phyloP scores from a whole-genome alignment of 2,329 filamentous ascomycete genomes.

The Aspergillus sp. region DNA sequence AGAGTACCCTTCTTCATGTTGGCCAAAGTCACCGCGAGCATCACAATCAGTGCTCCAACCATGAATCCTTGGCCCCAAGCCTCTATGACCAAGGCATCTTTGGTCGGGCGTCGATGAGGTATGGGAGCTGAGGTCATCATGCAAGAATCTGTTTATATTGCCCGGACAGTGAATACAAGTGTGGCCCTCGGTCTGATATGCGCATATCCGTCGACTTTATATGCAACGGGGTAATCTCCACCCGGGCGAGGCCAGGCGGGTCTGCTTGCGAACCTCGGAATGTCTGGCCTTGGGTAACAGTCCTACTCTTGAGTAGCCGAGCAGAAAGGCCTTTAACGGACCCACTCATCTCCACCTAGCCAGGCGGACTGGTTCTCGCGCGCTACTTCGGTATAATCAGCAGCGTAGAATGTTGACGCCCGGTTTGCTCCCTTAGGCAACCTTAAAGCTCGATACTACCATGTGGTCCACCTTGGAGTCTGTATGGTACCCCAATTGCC shows the following conservation, averaged over 20 bases:
- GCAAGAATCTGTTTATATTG: neutral
- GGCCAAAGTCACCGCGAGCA: neutral
- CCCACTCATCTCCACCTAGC: neutral
- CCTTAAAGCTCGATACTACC: neutral
- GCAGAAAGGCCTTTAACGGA: neutral
- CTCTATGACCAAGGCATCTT: neutral
- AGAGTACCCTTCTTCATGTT: neutral
- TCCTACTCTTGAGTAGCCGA: neutral
- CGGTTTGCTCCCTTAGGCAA: neutral
- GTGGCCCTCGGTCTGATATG: neutral
- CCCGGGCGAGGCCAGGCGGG: neutral
- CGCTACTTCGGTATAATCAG: neutral
- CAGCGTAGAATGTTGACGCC: neutral
- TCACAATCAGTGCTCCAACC: neutral
- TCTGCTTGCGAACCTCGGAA: neutral
- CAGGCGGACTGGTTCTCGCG: neutral
- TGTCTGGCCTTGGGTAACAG: neutral
- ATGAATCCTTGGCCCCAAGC: slow-evolving; percentile 1
- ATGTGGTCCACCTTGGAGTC: neutral
- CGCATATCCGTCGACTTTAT: neutral
- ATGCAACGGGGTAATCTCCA: neutral
- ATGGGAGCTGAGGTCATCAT: neutral
- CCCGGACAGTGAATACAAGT: neutral
- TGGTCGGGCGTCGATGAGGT: no score
- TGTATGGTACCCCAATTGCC: neutral